Conservation (phyloP, 2,329 filamentous ascomycete species). For the Diaporthe citri region DNA sequence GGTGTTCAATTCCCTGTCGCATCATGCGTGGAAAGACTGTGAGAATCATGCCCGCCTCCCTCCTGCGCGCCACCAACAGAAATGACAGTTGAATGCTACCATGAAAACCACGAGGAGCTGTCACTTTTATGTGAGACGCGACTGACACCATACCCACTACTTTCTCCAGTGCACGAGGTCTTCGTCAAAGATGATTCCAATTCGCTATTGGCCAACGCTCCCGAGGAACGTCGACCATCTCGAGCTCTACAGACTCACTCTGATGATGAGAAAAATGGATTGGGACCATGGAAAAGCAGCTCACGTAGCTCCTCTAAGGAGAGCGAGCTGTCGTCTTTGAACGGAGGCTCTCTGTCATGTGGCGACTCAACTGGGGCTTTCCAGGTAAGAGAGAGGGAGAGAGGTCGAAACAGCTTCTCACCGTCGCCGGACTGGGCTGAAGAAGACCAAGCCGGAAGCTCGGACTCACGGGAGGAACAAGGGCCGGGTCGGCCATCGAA, state of each 20-base stretch:
- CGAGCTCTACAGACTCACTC: background rate
- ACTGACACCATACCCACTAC: too few species aligned
- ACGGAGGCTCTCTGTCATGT: background rate
- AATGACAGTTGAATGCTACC: too few species aligned
- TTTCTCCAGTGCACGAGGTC: background rate
- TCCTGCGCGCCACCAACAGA: background rate
- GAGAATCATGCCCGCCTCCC: background rate
- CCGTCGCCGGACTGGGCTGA: background rate
- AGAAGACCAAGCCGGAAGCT: background rate
- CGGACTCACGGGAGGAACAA: background rate
- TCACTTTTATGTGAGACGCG: too few species aligned
- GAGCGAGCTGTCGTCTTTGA: background rate
- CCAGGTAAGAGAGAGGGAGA: background rate
- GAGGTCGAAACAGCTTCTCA: background rate
- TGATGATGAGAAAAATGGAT: background rate
- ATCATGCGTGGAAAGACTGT: slow-evolving; percentile 12
- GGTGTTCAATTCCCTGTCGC: background rate
- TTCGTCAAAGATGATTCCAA: background rate
- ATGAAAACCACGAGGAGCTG: too few species aligned
- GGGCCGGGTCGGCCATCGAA: background rate
- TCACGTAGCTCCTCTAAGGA: background rate
- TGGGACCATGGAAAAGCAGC: too few species aligned
- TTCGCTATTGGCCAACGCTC: background rate
- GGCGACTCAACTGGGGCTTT: background rate
- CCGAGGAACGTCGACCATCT: background rate